Base-by-base conservation (phyloP, 2,329 filamentous ascomycete species). In the Cladosporium sp. region DNA sequence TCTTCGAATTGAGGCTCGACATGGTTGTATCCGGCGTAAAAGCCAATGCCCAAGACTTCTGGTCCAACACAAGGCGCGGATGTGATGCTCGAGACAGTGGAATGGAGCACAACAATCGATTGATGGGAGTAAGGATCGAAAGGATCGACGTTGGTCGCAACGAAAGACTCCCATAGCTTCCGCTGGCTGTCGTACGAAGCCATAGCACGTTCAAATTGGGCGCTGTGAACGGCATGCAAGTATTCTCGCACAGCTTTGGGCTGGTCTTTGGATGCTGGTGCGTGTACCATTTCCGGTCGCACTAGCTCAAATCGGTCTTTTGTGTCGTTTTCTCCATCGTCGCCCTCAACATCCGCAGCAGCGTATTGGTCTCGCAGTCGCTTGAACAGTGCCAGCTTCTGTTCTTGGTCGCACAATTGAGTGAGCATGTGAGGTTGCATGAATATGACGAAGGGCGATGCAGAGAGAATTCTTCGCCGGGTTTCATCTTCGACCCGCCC, bases 121-220 rank as follows among this genome's bases (percentile, higher is more conserved):
- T 99, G 95, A 74, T 99, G 96, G 0, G 92, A 91, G 74, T 93
- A 95, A 0, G 96, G 95, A 74, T 99, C 93, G 72, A 97, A 99
- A 1, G 98, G 84, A 73, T 96, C 91, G 35, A 91, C 82, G 70
- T 95, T 96, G 16, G 92, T 92, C 60, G 94, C 89, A 26, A 97
- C 89, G 73, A 97, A 97, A 31, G 92, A 91, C 75, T 99, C 95
- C 95, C 95, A 99, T 71, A 97, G 93, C 33, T 92, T 88, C 65
- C 93, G 97, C 75, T 98, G 94, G 0, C 92, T 97, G 76, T 93
- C 88, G 75, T 98, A 99, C 72, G 93, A 93, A 78, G 97, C 92
- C 37, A 96, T 80, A 1, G 94, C 93, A 78, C 95, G 96, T 76
- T 99, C 93, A 72, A 98, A 97, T 77, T 99, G 95, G 1, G 93